phyloP scores from a whole-genome alignment of 2,329 filamentous ascomycete species.

The Epicoccum nigrum region DNA sequence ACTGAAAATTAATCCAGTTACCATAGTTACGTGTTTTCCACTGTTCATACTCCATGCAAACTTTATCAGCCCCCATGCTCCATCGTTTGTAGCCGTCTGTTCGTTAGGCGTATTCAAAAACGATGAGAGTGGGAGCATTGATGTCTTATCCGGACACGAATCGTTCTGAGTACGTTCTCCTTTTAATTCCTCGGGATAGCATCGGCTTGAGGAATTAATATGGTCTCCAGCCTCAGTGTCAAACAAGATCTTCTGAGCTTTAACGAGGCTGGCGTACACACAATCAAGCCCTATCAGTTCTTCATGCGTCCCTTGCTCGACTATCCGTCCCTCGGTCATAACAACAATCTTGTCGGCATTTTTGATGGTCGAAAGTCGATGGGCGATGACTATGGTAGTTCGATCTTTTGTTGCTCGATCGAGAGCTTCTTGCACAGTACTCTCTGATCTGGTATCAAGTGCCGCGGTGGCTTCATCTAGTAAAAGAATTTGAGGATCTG shows the following conservation, averaged over 20 bases:
- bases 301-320: slow-evolving; percentile 90
- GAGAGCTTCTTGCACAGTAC: slow-evolving; percentile 89
- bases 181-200: no score
- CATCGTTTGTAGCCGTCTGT: slow-evolving; percentile 35
- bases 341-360: slow-evolving; percentile 96
- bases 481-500: slow-evolving; percentile 87
- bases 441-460: slow-evolving; percentile 92
- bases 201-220: no score
- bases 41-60: slow-evolving; percentile 42
- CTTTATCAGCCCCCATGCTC: slow-evolving; percentile 52
- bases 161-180: slow-evolving; percentile 9
- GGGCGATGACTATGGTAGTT: slow-evolving; percentile 95
- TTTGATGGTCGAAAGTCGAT: slow-evolving; percentile 92
- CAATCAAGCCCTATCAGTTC: slow-evolving; percentile 72
- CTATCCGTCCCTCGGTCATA: slow-evolving; percentile 81
- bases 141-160: slow-evolving; percentile 37
- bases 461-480: slow-evolving; percentile 95
- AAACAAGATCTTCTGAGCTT: slow-evolving; percentile 78
- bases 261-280: slow-evolving; percentile 84
- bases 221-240: slow-evolving; percentile 34
- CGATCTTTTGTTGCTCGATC: slow-evolving; percentile 84
- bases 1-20: slow-evolving; percentile 50
- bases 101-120: slow-evolving; percentile 49
- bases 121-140: slow-evolving; percentile 69
- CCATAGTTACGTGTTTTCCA: slow-evolving; percentile 46